Evolutionary conservation across 2,329 filamentous ascomycete genomes (phyloP), one percentile per base, ranked within the genome.

Genomic region (Massarina eburnea): DNA sequence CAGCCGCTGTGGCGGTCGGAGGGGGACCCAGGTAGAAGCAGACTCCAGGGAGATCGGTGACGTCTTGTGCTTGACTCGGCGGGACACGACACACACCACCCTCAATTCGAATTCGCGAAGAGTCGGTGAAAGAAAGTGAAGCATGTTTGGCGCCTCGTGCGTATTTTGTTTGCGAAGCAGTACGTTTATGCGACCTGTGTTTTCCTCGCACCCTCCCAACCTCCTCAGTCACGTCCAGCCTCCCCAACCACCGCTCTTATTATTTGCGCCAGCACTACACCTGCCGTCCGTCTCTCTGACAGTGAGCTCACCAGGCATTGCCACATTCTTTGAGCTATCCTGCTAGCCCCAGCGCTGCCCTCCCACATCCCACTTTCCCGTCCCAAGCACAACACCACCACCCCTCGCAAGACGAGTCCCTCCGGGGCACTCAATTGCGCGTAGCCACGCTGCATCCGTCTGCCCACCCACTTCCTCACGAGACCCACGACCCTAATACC

Each of bases 401-500:
- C 24, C 41, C 18, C 24, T 30, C 38, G 27, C 29, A 26, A 42
- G 37, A 33, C 37, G 42, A 44, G 38, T 41, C 33, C 27, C 43
- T 19, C 41, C 41, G 37, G 39, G 33, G 43, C 21, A 44, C 41
- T 39, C 43, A 41, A 46, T 50, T 50, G 48, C 43, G 33, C 29
- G 34, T 43, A 50, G 43, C 35, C 47, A 49, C 8, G 34, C 43
- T 49, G 47, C 35, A 41, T 34, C 39, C 35, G 24, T 33, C n/a
- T 30, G 34, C 49, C 26, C 46, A 53, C 39, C 45, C 57, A 32
- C 18, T 44, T 46, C 49, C 54, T 70, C 57, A 73, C 71, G 71
- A 71, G 57, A 63, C 64, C 64, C 61, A 68, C 64, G 65, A 66
- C 40, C 55, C 67, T 63, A 60, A 67, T 59, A 53, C 46, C 46